Evolutionary conservation across 345 rosid species (phyloP).

Genomic region (Eucalyptus viminalis): DNA sequence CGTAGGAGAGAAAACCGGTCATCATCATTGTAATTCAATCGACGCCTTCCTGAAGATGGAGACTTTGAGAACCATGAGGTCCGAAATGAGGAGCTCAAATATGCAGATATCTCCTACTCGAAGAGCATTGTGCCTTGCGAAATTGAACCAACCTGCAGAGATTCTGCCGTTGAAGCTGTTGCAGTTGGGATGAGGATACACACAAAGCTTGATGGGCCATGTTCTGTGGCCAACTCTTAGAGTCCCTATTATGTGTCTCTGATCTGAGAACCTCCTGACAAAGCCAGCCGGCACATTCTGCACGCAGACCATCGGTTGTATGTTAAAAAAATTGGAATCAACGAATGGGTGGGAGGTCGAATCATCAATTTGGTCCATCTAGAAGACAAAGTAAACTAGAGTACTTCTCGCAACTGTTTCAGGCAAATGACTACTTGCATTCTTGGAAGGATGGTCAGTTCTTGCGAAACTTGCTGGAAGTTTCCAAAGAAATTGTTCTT

Average conservation of each 20-base stretch:
- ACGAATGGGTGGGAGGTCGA: background rate
- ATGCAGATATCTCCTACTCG: slow-evolving; percentile 1
- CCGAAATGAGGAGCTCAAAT: slow-evolving; percentile 1
- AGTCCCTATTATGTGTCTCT: background rate
- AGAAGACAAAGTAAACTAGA: background rate
- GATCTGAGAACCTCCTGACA: background rate
- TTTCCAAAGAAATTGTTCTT: background rate
- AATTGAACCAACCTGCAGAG: slow-evolving; percentile 1
- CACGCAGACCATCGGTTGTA: background rate
- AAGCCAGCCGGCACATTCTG: background rate
- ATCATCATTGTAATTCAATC: background rate
- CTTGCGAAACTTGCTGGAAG: background rate
- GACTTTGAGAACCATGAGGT: background rate
- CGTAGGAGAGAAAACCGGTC: background rate
- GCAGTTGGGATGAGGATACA: background rate
- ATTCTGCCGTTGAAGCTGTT: background rate
- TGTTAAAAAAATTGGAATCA: background rate
- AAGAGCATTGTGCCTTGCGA: slow-evolving; percentile 1
- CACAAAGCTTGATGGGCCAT: background rate
- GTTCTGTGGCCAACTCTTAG: background rate
- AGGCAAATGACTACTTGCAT: background rate
- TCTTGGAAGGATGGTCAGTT: background rate
- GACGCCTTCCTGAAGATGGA: background rate
- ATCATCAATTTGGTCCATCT: background rate
- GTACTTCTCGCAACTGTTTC: background rate